These are phyloP conservation scores for Verticillium nonalfalfae DNA, from an alignment of 2,329 filamentous ascomycete genomes.

Conservation along the genomic window DNA sequence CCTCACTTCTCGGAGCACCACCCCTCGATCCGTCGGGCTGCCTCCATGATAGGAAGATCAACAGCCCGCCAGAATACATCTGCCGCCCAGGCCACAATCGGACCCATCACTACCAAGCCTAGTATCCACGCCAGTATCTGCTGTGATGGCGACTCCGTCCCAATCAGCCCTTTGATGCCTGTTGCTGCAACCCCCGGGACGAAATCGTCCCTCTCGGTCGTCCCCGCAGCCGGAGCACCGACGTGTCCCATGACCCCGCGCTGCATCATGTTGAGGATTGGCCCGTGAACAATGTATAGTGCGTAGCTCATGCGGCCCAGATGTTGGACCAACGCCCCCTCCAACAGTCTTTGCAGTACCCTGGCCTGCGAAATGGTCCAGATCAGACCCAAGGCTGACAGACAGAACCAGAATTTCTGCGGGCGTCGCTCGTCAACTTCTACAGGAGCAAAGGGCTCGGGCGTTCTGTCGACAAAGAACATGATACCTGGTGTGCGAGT, in stretches of 20 bases:
- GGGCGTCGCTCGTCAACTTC: background rate
- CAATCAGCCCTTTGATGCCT: background rate
- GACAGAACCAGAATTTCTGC: slow-evolving; percentile 1
- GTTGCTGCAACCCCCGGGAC: background rate
- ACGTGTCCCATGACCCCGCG: background rate
- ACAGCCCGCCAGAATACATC: background rate
- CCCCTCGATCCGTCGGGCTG: background rate
- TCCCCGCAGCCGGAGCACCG: background rate
- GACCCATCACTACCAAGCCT: background rate
- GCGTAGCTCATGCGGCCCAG: slow-evolving; percentile 56
- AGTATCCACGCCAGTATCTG: slow-evolving; percentile 1
- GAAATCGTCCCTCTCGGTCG: background rate
- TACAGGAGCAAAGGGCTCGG: background rate
- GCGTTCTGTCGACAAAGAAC: background rate
- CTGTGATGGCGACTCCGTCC: background rate
- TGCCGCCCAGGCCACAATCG: background rate
- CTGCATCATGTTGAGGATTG: slow-evolving; percentile 33
- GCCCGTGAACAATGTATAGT: slow-evolving; percentile 60
- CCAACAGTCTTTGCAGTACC: slow-evolving; percentile 51
- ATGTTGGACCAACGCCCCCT: slow-evolving; percentile 51
- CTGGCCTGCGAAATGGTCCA: slow-evolving; percentile 2
- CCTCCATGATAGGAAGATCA: background rate
- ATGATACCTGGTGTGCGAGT: background rate
- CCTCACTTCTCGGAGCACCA: background rate
- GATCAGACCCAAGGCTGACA: slow-evolving; percentile 4